Base-by-base conservation (phyloP, 2,329 filamentous ascomycete genomes). In the Penicillium sp. region DNA sequence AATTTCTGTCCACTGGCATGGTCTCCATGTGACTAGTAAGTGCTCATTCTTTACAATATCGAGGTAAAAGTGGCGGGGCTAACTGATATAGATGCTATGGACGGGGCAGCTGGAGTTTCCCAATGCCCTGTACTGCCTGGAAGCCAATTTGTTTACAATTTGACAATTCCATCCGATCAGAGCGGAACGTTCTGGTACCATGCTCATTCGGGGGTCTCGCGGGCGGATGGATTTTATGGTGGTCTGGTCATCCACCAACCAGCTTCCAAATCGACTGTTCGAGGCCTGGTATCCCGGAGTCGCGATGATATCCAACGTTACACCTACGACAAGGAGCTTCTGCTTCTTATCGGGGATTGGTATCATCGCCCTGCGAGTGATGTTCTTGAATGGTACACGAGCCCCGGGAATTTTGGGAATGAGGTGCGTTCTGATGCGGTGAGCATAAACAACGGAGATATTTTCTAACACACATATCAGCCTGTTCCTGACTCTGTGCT, bases 61-160 rank as follows among this genome's bases (percentile, higher is more conserved):
- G 7, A 19, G 26, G 6, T 16, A 23, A 44, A 9, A 5, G 1
- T 14, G 8, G 30, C 3, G 13, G 44, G n/a, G 29, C 55, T 61
- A 42, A 62, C 16, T 1, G 11, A 8, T 8, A 11, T 53, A 67
- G 66, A 68, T 56, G 52, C 57, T 27, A 90, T 91, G 85, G 89
- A 93, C 69, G 89, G 89, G 0, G 83, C 86, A 0, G 73, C 75
- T 0, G 79, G 81, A 43, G 83, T 89, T 26, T 83, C 86, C 1
- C 89, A 92, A 67, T 90, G 86, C 60, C 69, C 79, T 1, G 86
- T 91, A 52, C 5, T 79, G 0, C 81, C 87, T 0, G 88, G 87
- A 4, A 72, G 75, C 8, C 63, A 61, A n/a, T 76, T 76, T 56
- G 64, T 68, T 39, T 78, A 78, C 54, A 67, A 74, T 29, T 65